Base-by-base conservation (phyloP, 2,329 filamentous ascomycete genomes). In the Akanthomyces muscarius region DNA sequence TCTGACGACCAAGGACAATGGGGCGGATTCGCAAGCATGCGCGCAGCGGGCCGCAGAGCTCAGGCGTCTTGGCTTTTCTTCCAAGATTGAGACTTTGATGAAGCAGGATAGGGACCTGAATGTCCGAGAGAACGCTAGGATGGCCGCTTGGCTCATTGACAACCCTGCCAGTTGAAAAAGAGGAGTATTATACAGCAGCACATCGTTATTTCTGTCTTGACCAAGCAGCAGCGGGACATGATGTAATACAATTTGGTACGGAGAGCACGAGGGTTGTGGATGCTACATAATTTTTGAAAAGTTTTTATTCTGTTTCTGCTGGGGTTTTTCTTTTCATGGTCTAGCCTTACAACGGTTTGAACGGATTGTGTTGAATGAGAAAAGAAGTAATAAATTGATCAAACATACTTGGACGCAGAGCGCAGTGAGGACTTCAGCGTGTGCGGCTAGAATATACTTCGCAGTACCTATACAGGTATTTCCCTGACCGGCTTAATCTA, bases 101-200 rank as follows among this genome's bases (percentile, higher is more conserved):
- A 76, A 85, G 71, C 76, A 84, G 65, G 94, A 98, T 75, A 75
- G 80, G 2, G 91, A 96, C 70, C 75, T 95, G 63, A 91, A 97
- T 73, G 90, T 97, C 25, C 81, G 89, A 59, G 92, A 98, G 78
- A 80, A 92, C 66, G 91, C 91, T 1, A 96, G 93, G 78, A 88
- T 86, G 50, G 92, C 91, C 0, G 76, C 89, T 14, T 88, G 88
- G 78, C 87, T 93, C 75, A 84, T 95, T 76, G 86, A 83, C 66
- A 75, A 78, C 66, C 73, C 71, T 18, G 68, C 69, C 36, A 72
- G 23, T 23, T 61, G 16, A 41, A 11, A 30, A 25, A 11, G 50
- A 16, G 18, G 1, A 21, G 16, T 36, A 5, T 8, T 21, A 1
- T 3, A 30, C 42, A 3, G 41, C 38, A 30, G 4, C 16, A 14